A percentile compares a stretch with the other conserved stretches of the same genome.
Evolutionary conservation across 192 early-diverging fungal species (phyloP).

Genomic region (Linnemannia hyalina): DNA sequence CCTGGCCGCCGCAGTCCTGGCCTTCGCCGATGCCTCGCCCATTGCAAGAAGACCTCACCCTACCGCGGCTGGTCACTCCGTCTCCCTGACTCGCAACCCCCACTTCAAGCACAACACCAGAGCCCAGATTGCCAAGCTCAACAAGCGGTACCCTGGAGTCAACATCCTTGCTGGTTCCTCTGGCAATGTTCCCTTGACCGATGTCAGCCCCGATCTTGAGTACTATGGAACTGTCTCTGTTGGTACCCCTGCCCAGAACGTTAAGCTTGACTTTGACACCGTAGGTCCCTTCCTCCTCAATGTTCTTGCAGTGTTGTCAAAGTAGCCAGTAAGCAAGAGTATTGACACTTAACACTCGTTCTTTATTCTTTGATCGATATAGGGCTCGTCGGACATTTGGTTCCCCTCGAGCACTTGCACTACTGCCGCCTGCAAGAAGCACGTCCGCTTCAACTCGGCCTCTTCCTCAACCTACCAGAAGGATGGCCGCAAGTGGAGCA

Average conservation of each 20-base stretch:
- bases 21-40: slow-evolving; percentile 23
- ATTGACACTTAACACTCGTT: neutral
- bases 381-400: slow-evolving; percentile 73
- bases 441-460: slow-evolving; percentile 61
- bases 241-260: slow-evolving; percentile 72
- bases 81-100: slow-evolving; percentile 37
- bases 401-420: slow-evolving; percentile 65
- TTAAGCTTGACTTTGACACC: slow-evolving; percentile 72
- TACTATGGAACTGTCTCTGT: slow-evolving; percentile 73
- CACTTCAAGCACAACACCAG: slow-evolving; percentile 41
- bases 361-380: neutral
- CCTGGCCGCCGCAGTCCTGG: slow-evolving; percentile 28
- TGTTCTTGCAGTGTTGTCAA: too few species aligned
- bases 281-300: neutral
- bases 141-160: slow-evolving; percentile 27
- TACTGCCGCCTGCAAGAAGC: slow-evolving; percentile 56
- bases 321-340: neutral
- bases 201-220: slow-evolving; percentile 61
- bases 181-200: slow-evolving; percentile 39
- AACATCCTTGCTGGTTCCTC: slow-evolving; percentile 17
- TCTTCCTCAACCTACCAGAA: slow-evolving; percentile 67
- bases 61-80: slow-evolving; percentile 14
- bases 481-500: slow-evolving; percentile 70
- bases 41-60: slow-evolving; percentile 10
- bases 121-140: slow-evolving; percentile 38